phyloP scores from a whole-genome alignment of 2,329 filamentous ascomycete genomes.

The Fonsecaea nubica region DNA sequence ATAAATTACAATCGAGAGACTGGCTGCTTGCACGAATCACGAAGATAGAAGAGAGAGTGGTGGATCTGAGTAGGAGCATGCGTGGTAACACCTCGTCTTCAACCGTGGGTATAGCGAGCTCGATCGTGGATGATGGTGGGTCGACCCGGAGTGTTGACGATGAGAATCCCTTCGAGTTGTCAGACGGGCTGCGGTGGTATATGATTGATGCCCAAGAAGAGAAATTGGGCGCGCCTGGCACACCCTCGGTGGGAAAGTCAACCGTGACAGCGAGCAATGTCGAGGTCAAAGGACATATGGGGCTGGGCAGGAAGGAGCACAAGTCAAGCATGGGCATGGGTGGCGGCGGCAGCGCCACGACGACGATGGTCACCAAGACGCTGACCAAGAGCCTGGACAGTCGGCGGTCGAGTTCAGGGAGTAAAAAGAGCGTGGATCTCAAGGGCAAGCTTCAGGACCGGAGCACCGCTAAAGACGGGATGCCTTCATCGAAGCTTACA shows the following conservation, averaged over 20 bases:
- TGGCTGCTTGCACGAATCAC: slow-evolving; percentile 96
- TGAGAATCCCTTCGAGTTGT: slow-evolving; percentile 96
- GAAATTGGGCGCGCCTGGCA: slow-evolving; percentile 88
- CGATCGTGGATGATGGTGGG: slow-evolving; percentile 55
- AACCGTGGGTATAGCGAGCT: slow-evolving; percentile 45
- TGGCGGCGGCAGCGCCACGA: slow-evolving; percentile 41
- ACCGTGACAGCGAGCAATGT: slow-evolving; percentile 88
- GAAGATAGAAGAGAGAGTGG: slow-evolving; percentile 88
- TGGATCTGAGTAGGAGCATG: slow-evolving; percentile 80
- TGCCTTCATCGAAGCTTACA: slow-evolving; percentile 23
- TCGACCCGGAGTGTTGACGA: slow-evolving; percentile 69
- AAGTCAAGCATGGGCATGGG: slow-evolving; percentile 34
- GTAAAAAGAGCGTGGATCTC: slow-evolving; percentile 68
- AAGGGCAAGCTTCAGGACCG: slow-evolving; percentile 30
- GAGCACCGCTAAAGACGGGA: slow-evolving; percentile 27
- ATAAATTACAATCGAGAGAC: slow-evolving; percentile 82
- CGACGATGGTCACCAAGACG: slow-evolving; percentile 72
- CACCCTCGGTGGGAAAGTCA: slow-evolving; percentile 86
- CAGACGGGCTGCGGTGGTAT: slow-evolving; percentile 94
- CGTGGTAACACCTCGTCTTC: slow-evolving; percentile 57
- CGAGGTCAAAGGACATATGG: slow-evolving; percentile 75
- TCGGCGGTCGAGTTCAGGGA: slow-evolving; percentile 84
- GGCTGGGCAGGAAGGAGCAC: slow-evolving; percentile 36
- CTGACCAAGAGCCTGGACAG: slow-evolving; percentile 89
- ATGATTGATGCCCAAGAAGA: slow-evolving; percentile 92